A percentile compares a stretch with the other conserved stretches of the same genome.
These are phyloP conservation scores for Podospora fimiseda DNA, from an alignment of 495 filamentous ascomycete species.

Conservation along the genomic window DNA sequence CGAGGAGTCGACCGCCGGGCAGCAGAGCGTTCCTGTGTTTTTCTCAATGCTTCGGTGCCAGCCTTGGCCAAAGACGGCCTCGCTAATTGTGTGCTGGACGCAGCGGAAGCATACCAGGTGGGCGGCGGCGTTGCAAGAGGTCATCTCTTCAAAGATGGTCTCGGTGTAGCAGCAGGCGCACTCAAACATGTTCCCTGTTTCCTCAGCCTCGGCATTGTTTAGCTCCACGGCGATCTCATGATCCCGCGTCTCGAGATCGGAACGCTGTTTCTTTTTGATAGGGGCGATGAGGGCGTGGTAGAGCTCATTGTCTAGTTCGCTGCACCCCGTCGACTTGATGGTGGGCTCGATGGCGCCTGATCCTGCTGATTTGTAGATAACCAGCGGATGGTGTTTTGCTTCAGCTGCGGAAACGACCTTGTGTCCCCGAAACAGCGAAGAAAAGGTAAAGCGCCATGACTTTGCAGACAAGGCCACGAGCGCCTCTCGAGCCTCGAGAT, in stretches of 20 bases:
- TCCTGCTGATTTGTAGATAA: conserved; percentile 56
- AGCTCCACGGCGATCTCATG: conserved; percentile 55
- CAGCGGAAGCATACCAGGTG: conserved; percentile 87
- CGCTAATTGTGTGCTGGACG: conserved; percentile 67
- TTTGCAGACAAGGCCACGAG: conserved; percentile 68
- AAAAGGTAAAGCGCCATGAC: conserved; percentile 81
- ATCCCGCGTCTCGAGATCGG: conserved; percentile 58
- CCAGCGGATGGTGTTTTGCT: conserved; percentile 49
- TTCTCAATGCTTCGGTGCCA: conserved; percentile 75
- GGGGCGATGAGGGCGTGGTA: conserved; percentile 60
- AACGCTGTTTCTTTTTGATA: conserved; percentile 45
- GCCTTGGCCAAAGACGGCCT: conserved; percentile 87
- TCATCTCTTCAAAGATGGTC: conserved; percentile 72
- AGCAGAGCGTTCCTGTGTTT: conserved; percentile 65
- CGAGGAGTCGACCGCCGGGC: conserved; percentile 61
- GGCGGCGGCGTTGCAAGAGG: conserved; percentile 61
- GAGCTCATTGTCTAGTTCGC: conserved; percentile 78
- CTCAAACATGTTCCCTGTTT: conserved; percentile 65
- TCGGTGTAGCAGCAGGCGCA: conserved; percentile 86
- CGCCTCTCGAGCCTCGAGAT: conserved; percentile 66
- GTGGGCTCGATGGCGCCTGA: conserved; percentile 46
- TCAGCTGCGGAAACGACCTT: conserved; percentile 53
- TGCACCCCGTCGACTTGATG: conserved; percentile 63
- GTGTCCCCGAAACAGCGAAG: conserved; percentile 63
- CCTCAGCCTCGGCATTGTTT: conserved; percentile 70